Evolutionary conservation across 2,329 filamentous ascomycete genomes (phyloP), one percentile per base, ranked within the genome.

Genomic region (Cyphellophora europaea): DNA sequence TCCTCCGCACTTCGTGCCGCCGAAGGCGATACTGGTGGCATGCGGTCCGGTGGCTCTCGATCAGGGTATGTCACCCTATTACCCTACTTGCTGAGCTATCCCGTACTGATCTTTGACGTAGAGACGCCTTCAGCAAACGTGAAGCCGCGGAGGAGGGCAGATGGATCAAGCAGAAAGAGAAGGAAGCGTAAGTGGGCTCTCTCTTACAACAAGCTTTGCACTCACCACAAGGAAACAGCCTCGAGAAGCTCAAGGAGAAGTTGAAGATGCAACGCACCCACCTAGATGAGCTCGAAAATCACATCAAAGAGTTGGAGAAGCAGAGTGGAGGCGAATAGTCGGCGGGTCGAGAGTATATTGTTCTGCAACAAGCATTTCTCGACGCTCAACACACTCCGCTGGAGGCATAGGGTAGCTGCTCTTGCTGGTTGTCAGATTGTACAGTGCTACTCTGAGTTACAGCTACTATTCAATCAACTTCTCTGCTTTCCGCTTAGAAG

Each of bases 91-190:
- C n/a, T n/a, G n/a, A n/a, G n/a, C n/a, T n/a, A n/a, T n/a, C n/a
- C n/a, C n/a, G n/a, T 13, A 12, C 27, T 30, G 27, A 30, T 16
- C 4, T n/a, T 10, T 14, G 27, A 11, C 15, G n/a, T 48, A 93
- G 89, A 51, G 89, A 98, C 58, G 77, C 85, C 38, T 98, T 95
- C 75, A 85, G 80, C 66, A 82, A 81, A 66, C 86, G 91, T 52
- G 91, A 98, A 66, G 75, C 80, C 58, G 89, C 89, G 49, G 72
- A 68, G 57, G 91, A 96, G 69, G 80, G 87, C 60, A 75, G 76
- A 51, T 84, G 82, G 65, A 87, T 98, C 65, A 77, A 77, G 54
- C 69, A 82, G 67, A 83, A 87, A 57, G 91, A 96, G 74, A 77
- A 78, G 66, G 79, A 88, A 68, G 95, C 94, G 85, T 67, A 54